phyloP scores from a whole-genome alignment of 2,329 filamentous ascomycete genomes.

The Trichoderma afroharzianum region DNA sequence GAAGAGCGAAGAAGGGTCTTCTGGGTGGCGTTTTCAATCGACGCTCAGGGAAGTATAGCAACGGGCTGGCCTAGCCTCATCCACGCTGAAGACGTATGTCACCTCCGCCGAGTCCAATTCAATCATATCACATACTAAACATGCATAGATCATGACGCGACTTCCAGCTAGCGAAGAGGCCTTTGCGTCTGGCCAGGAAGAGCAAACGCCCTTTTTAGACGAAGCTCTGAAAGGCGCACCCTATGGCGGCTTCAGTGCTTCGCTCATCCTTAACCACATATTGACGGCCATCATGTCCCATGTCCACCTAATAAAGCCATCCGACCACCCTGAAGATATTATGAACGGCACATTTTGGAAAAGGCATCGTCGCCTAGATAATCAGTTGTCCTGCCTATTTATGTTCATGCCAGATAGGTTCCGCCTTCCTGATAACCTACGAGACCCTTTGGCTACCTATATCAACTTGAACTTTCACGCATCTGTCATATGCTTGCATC shows the following conservation, averaged over 20 bases:
- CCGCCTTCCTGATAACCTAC: conserved; percentile 64
- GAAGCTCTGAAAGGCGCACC: conserved; percentile 59
- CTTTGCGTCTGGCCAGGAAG: conserved; percentile 63
- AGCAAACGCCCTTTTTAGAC: conserved; percentile 60
- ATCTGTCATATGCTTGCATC: conserved; percentile 82
- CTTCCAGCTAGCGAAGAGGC: conserved; percentile 78
- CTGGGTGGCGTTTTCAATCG: conserved; percentile 79
- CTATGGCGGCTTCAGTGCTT: conserved; percentile 69
- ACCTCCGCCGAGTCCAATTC: too few relatives aligned
- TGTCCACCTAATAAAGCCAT: conserved; percentile 65
- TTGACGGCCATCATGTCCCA: conserved; percentile 84
- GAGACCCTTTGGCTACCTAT: conserved; percentile 72
- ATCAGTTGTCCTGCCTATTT: conserved; percentile 71
- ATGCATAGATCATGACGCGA: conserved; percentile 62
- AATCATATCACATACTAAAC: not conserved
- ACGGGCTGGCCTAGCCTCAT: conserved; percentile 87
- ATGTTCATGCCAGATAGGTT: conserved; percentile 74
- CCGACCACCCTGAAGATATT: conserved; percentile 72
- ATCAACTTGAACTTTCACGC: conserved; percentile 87
- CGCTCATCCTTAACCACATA: conserved; percentile 70
- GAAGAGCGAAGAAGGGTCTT: conserved; percentile 78
- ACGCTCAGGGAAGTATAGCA: conserved; percentile 81
- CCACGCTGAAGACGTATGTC: conserved; percentile 62
- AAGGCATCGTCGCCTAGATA: conserved; percentile 78
- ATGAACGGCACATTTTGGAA: conserved; percentile 79